Conservation (phyloP, 352 stramenopile species). For the Globisporangium emineosum region DNA sequence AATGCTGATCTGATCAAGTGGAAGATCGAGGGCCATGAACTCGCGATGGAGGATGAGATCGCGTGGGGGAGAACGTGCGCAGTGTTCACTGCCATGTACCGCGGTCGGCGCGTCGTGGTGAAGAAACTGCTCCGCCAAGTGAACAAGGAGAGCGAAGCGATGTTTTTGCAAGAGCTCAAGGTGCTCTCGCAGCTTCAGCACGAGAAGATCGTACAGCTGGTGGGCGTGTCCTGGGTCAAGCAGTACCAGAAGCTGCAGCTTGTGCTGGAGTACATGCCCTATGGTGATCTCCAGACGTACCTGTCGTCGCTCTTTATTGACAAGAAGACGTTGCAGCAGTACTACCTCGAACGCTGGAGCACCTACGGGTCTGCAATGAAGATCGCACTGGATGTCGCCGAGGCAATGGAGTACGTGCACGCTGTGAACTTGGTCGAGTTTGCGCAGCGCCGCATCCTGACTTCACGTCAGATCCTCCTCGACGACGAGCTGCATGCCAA, state of each 20-base stretch:
- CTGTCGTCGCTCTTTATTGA: constrained; percentile 13
- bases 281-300: constrained; percentile 26
- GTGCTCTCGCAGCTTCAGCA: constrained; percentile 23
- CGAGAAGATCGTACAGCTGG: constrained; percentile 23
- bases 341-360: not conserved
- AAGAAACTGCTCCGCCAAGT: constrained; percentile 11
- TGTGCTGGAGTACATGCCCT: constrained; percentile 29
- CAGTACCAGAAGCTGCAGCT: constrained; percentile 14
- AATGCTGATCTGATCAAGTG: constrained; percentile 8
- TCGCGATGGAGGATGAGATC: constrained; percentile 15
- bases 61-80: constrained; percentile 15
- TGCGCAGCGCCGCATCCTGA: constrained; percentile 20
- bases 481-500: constrained; percentile 19
- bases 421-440: constrained; percentile 13
- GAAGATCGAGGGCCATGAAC: constrained; percentile 2
- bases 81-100: constrained; percentile 18
- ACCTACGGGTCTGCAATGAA: not conserved
- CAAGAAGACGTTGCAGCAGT: not conserved
- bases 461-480: constrained; percentile 28
- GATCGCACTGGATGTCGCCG: constrained; percentile 24
- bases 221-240: constrained; percentile 20
- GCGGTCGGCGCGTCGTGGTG: constrained; percentile 9
- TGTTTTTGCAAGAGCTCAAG: constrained; percentile 21
- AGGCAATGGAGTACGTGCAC: constrained; percentile 29
- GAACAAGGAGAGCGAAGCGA: not conserved